Evolutionary conservation across 1,139 yeast species (phyloP), one percentile per base, ranked within the genome.

Genomic region (Candida smagusa): DNA sequence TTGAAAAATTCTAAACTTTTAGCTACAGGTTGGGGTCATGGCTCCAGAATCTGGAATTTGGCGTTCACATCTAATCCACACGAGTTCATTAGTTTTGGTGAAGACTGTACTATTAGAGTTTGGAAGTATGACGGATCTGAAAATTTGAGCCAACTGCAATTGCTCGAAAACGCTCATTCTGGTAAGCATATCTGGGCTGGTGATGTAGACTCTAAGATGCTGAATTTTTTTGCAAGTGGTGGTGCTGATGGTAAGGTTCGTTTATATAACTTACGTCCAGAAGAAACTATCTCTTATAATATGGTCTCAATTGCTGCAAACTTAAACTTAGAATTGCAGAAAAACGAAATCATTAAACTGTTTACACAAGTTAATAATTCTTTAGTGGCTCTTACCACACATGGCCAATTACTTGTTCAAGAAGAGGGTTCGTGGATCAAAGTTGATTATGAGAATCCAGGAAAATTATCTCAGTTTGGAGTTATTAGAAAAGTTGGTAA

Each of bases 21-120:
- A 27, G 84, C 92, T 1, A 77, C 81, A 28, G 97, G 96, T 0
- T 92, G 97, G 97, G 97, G 97, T 11, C 98, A 92, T 56, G 84
- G 86, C 3, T 90, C 97, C 0, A 74, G 98, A 54, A 89, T 92
- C 31, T 92, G 98, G 98, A 77, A 76, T 31, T 67, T 92, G 37
- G 71, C 71, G 31, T 88, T 89, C 56, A 74, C 68, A 44, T 46
- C 49, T 3, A 59, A 61, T n/a, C 33, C 12, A 9, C 45, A 57
- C 6, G 65, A 77, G 22, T 53, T 76, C 3, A 59, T 74, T 46
- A 84, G 95, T 60, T 79, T 81, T 9, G 89, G 96, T 7, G 98
- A 92, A 58, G 98, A 92, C 59, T 79, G 94, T 50, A 83, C 96
- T 0, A 77, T 87, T n/a, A 73, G 97, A 46, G 54, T 83, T 0